Conservation (phyloP, 169 alveolate species). For the Eimeria brunetti region DNA sequence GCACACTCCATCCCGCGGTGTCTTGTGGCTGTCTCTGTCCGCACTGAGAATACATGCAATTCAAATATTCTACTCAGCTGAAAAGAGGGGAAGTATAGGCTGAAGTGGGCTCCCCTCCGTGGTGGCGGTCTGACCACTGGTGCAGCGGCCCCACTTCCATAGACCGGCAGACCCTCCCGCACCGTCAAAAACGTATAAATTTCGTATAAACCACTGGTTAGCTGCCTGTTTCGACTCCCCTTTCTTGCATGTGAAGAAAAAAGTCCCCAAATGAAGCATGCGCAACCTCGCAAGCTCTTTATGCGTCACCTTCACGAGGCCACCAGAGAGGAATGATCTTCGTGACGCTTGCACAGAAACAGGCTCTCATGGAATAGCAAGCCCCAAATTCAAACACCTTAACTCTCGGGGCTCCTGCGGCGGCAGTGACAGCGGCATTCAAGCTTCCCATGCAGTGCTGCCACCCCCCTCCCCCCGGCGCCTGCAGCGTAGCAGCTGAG, state of each 20-base stretch:
- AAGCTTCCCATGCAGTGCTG: not conserved
- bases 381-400: not conserved
- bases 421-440: not conserved
- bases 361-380: not conserved
- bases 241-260: not conserved
- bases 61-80: not conserved
- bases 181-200: not conserved
- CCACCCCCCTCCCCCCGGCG: not conserved
- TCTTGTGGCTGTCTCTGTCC: not conserved
- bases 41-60: not conserved
- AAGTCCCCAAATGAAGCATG: not conserved
- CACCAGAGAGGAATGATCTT: not conserved
- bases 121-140: constrained; percentile 34
- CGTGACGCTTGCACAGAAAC: not conserved
- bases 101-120: not conserved
- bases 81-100: no score
- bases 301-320: not conserved
- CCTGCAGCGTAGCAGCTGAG: not conserved
- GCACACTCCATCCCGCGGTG: not conserved
- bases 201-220: not conserved
- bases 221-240: not conserved
- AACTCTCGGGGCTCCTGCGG: not conserved
- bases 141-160: not conserved
- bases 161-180: not conserved
- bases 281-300: not conserved